Evolutionary conservation across 2,329 filamentous ascomycete species (phyloP).

Genomic region (Lachnum nothofagi): DNA sequence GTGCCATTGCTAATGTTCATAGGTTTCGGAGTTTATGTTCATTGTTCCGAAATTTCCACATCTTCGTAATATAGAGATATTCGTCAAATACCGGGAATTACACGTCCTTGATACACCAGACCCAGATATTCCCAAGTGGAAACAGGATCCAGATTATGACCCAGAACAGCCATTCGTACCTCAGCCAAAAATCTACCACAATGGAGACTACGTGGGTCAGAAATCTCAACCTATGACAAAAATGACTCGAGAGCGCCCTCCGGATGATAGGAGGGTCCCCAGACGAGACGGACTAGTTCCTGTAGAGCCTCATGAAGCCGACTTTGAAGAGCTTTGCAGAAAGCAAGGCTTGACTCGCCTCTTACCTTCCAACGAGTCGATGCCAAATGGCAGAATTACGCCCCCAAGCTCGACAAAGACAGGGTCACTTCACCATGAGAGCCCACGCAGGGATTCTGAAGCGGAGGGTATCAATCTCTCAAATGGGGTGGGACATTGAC

Average conservation of each 20-base stretch:
- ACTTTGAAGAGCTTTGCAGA: constrained; percentile 50
- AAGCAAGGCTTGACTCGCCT: constrained; percentile 56
- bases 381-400: constrained; percentile 23
- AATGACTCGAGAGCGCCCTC: constrained; percentile 46
- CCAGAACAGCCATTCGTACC: constrained; percentile 52
- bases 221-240: constrained; percentile 43
- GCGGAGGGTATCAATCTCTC: constrained; percentile 8
- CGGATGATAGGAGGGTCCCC: constrained; percentile 51
- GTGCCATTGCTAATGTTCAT: constrained; percentile 20
- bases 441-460: constrained; percentile 16
- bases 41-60: constrained; percentile 54
- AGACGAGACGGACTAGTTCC: constrained; percentile 44
- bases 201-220: constrained; percentile 51
- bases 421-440: constrained; percentile 30
- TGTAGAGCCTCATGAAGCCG: constrained; percentile 51
- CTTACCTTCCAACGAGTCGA: constrained; percentile 27
- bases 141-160: constrained; percentile 50
- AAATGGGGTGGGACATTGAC: constrained; percentile 3
- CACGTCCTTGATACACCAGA: constrained; percentile 13
- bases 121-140: constrained; percentile 45
- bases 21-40: constrained; percentile 59
- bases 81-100: constrained; percentile 54
- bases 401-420: constrained; percentile 30
- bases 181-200: constrained; percentile 53
- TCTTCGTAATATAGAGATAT: constrained; percentile 50